Percentiles rank a stretch among this genome's conserved stretches.
phyloP scores from a whole-genome alignment of 257 asterid species.

The Plantago elongata region DNA sequence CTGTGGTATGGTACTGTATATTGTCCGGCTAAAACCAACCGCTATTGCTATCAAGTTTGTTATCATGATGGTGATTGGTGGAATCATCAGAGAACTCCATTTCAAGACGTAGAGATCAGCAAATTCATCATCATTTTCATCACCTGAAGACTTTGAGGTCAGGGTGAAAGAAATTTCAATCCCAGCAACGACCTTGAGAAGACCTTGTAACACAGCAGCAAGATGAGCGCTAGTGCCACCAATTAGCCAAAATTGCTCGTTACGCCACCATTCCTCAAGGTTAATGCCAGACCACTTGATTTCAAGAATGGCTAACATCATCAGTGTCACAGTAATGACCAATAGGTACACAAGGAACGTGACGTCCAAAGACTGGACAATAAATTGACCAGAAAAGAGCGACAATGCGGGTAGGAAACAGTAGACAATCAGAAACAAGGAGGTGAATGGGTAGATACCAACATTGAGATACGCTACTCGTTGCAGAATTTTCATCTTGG shows the following conservation, averaged over 20 bases:
- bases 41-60: constrained; percentile 71
- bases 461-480: constrained; percentile 77
- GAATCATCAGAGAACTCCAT: constrained; percentile 75
- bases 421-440: constrained; percentile 69
- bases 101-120: constrained; percentile 65
- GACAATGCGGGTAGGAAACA: constrained; percentile 88
- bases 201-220: constrained; percentile 84
- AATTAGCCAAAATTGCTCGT: constrained; percentile 84
- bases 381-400: constrained; percentile 78
- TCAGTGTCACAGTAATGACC: constrained; percentile 60
- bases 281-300: constrained; percentile 77
- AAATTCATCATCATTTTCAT: constrained; percentile 60
- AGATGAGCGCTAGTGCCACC: constrained; percentile 92
- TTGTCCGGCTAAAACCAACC: constrained; percentile 73
- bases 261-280: constrained; percentile 89
- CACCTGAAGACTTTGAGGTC: constrained; percentile 71
- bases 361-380: constrained; percentile 56
- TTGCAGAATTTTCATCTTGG: constrained; percentile 65
- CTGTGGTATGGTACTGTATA: constrained; percentile 73
- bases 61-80: constrained; percentile 69
- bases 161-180: constrained; percentile 77
- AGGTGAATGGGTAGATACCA: constrained; percentile 81
- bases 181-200: constrained; percentile 76
- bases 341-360: constrained; percentile 70
- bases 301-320: constrained; percentile 62